Percentiles rank a stretch among this genome's conserved stretches.
These are phyloP conservation scores for Nitzschia sp. DNA, from an alignment of 108 stramenopile genomes.

Conservation along the genomic window DNA sequence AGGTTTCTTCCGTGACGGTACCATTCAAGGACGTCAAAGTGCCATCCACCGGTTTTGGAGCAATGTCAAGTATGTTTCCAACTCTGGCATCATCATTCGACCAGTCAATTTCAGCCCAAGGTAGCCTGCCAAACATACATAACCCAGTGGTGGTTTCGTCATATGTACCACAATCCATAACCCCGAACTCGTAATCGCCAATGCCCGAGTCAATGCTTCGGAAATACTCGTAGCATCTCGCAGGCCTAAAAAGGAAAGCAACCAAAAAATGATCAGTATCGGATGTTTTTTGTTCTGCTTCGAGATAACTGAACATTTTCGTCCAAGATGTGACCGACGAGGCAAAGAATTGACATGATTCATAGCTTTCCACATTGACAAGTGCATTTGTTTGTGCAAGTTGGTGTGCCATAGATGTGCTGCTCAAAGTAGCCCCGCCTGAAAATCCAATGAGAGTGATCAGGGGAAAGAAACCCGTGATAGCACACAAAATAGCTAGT, in stretches of 20 bases:
- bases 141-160: not conserved
- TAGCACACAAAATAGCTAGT: conserved; percentile 54
- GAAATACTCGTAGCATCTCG: conserved; percentile 26
- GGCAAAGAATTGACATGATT: conserved; percentile 33
- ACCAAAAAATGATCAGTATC: conserved; percentile 27
- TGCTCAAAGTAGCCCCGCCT: conserved; percentile 27
- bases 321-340: conserved; percentile 34
- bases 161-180: not conserved
- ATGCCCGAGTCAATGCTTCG: not conserved
- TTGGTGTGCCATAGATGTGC: conserved; percentile 24
- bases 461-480: conserved; percentile 43
- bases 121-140: not conserved
- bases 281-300: conserved; percentile 1
- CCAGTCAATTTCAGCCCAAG: conserved; percentile 7
- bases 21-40: not conserved
- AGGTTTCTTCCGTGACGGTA: not conserved
- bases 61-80: conserved; percentile 22
- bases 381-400: conserved; percentile 35
- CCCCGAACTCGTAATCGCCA: not conserved
- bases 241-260: conserved; percentile 21
- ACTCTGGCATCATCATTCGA: conserved; percentile 16
- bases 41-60: not conserved
- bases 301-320: conserved; percentile 9
- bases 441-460: conserved; percentile 23
- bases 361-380: conserved; percentile 13